Conservation (phyloP, 163 green algal species). For the Scenedesmus sp. region DNA sequence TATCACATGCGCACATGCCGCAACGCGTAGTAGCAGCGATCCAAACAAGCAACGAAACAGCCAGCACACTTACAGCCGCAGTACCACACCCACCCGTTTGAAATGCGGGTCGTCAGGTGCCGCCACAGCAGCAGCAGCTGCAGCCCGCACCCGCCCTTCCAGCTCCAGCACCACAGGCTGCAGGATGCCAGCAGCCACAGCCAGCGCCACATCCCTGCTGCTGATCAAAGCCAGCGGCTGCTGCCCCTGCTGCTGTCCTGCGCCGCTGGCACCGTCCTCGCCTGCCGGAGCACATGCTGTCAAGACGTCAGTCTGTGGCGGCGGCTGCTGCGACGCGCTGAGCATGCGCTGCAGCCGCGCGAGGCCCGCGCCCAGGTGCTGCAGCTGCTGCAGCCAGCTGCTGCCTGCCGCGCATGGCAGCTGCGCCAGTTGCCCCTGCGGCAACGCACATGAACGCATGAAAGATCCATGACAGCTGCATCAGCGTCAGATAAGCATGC, state of each 20-base stretch:
- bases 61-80: background rate
- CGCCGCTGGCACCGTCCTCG: background rate
- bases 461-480: background rate
- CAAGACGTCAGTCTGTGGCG: background rate
- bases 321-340: background rate
- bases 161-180: conserved; percentile 44
- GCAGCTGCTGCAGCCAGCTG: conserved; percentile 44
- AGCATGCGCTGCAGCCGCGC: conserved; percentile 28
- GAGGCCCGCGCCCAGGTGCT: conserved; percentile 24
- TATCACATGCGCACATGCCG: too few species aligned
- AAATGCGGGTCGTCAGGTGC: conserved; percentile 26
- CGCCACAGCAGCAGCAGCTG: conserved; percentile 37
- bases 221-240: background rate
- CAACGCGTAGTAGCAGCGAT: background rate
- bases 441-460: background rate
- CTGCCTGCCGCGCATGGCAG: conserved; percentile 3
- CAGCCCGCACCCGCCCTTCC: background rate
- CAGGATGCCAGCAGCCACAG: conserved; percentile 38
- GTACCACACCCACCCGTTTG: background rate
- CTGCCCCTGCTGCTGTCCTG: conserved; percentile 12
- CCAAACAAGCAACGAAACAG: background rate
- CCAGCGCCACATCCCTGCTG: conserved; percentile 26
- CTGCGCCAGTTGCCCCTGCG: conserved; percentile 3
- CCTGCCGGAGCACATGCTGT: background rate
- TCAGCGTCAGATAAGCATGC: too few species aligned